Evolutionary conservation across 2,329 filamentous ascomycete genomes (phyloP).

Genomic region (Cordyceps pruinosa): DNA sequence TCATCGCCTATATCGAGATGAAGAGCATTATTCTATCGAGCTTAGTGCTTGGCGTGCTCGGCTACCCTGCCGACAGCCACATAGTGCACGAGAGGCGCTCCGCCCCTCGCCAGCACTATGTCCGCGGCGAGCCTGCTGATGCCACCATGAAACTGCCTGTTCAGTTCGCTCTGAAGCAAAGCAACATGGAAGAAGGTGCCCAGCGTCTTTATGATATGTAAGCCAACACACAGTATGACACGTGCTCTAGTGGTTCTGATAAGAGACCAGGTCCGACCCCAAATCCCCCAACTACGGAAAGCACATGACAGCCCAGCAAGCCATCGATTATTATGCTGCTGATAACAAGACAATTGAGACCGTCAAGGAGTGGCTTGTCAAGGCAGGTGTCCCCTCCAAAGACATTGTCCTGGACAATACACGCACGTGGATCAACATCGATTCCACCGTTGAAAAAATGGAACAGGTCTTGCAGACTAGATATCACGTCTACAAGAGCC

Average conservation of each 20-base stretch:
- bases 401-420: conserved; percentile 43
- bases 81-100: conserved; percentile 15
- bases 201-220: conserved; percentile 33
- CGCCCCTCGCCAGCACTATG: conserved; percentile 1
- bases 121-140: conserved; percentile 12
- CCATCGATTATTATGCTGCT: conserved; percentile 36
- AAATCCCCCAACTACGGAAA: conserved; percentile 36
- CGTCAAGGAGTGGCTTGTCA: conserved; percentile 45
- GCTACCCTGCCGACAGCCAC: conserved; percentile 9
- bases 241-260: too few species aligned
- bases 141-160: conserved; percentile 23
- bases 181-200: conserved; percentile 36
- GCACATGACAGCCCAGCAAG: conserved; percentile 37
- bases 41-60: conserved; percentile 1
- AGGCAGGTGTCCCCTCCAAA: conserved; percentile 40
- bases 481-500: conserved; percentile 44
- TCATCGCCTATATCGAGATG: not conserved
- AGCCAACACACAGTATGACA: too few species aligned
- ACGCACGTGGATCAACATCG: conserved; percentile 34
- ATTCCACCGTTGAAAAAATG: conserved; percentile 20
- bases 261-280: conserved; percentile 30
- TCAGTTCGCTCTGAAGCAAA: conserved; percentile 37
- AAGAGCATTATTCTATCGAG: conserved; percentile 5
- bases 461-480: conserved; percentile 45
- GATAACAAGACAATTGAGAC: conserved; percentile 37